A percentile compares a stretch with the other conserved stretches of the same genome.
phyloP scores from a whole-genome alignment of 768 basidiomycete species.

The Suillus lakei region DNA sequence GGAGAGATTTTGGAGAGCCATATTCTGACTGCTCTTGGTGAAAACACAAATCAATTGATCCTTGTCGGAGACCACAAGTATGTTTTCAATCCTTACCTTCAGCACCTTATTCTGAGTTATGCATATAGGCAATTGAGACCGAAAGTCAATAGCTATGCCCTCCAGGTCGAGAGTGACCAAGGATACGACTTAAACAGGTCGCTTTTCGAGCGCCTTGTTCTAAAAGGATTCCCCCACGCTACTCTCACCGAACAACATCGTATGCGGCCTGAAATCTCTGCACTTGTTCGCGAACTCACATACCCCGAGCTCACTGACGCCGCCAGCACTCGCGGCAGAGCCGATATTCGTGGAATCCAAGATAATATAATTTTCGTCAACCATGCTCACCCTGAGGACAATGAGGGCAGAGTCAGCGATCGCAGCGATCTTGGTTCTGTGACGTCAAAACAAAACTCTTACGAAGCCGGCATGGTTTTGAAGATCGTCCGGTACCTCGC shows the following conservation, averaged over 20 bases:
- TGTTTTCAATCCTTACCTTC: conserved; percentile 20
- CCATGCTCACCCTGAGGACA: conserved; percentile 58
- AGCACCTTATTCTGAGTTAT: neutral
- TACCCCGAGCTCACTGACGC: conserved; percentile 65
- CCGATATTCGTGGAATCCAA: conserved; percentile 52
- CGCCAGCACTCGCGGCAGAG: conserved; percentile 46
- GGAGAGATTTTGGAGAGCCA: conserved; percentile 71
- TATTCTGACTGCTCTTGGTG: conserved; percentile 55
- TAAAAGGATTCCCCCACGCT: conserved; percentile 58
- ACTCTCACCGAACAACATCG: conserved; percentile 59
- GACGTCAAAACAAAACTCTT: conserved; percentile 58
- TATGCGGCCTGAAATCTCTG: conserved; percentile 70
- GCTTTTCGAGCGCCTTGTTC: conserved; percentile 64
- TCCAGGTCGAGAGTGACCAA: conserved; percentile 67
- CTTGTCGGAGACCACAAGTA: conserved; percentile 72
- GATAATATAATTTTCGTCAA: conserved; percentile 62
- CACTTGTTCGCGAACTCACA: conserved; percentile 57
- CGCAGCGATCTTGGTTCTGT: conserved; percentile 45
- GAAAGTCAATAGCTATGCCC: conserved; percentile 61
- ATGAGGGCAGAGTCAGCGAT: conserved; percentile 41
- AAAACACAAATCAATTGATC: conserved; percentile 51
- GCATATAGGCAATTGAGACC: conserved; percentile 61
- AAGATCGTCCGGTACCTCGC: conserved; percentile 64
- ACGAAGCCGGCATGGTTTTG: conserved; percentile 60
- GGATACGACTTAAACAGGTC: conserved; percentile 65